Base-by-base conservation (phyloP, 192 early-diverging fungal genomes). In the Diversispora eburnea region DNA sequence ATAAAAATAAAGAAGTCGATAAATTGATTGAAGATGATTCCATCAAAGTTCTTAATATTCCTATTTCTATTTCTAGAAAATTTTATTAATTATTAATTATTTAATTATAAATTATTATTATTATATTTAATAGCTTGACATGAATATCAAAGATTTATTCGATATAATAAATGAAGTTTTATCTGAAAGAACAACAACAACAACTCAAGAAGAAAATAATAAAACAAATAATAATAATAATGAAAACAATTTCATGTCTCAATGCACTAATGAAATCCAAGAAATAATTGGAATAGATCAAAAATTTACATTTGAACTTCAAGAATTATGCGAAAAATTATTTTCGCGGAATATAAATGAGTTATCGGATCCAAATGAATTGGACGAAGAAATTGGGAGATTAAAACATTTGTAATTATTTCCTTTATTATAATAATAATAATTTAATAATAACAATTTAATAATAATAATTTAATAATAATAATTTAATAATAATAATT, bases 161-260 rank as follows among this genome's bases (percentile, higher is more conserved):
- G 33, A 22, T 39, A 39, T 48, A 17, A 25, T 68, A 20, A 4
- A 22, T 19, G 22, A 54, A 49, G 33, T 54, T 39, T 42, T 68
- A 19, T 39, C 39, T 15, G 67, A 68, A 54, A 68, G 71, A 33
- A 33, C 25, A 33, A 33, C 25, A 33, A 33, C 25, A 33, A 39
- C 51, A 33, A 33, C 5, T 12, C 33, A 8, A 5, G 54, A 62
- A n/a, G 42, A 25, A 45, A 59, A 49, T 19, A 58, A 59, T 72
- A 7, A 33, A 49, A 22, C 7, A 4, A 25, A 41, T 41, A 5
- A 4, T 5, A 8, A 54, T 54, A 22, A 3, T 46, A 61, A 54
- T 22, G 39, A 13, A 64, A 73, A 49, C 25, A 73, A 64, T 45
- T 73, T 64, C 19, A 64, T 73, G 43, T 73, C 39, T 64, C 72